Percentiles rank a stretch among this genome's conserved stretches.
phyloP scores from a whole-genome alignment of 2,329 filamentous ascomycete species.

The Gnomoniopsis smithogilvyi region DNA sequence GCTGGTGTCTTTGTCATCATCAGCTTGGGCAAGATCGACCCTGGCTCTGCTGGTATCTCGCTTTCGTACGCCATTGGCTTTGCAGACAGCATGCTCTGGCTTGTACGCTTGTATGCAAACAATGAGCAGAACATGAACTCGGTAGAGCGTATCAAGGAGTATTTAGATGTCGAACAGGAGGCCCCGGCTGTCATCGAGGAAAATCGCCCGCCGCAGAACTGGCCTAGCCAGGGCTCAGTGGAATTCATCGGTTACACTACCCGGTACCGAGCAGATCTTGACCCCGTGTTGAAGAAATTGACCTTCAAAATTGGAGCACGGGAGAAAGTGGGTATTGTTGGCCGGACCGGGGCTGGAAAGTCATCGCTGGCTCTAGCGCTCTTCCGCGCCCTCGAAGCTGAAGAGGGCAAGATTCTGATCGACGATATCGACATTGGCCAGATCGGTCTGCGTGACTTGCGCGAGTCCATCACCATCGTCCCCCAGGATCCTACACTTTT shows the following conservation, averaged over 20 bases:
- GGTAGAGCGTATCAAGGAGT: conserved; percentile 95
- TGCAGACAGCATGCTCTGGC: conserved; percentile 94
- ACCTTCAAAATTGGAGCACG: conserved; percentile 81
- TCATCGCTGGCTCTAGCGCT: conserved; percentile 90
- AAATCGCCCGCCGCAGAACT: conserved; percentile 71
- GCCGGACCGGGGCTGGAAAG: conserved; percentile 93
- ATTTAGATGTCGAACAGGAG: conserved; percentile 94
- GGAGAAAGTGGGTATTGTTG: conserved; percentile 95
- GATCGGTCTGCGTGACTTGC: conserved; percentile 90
- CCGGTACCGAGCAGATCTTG: conserved; percentile 81
- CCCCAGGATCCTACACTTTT: conserved; percentile 96
- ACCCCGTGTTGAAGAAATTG: conserved; percentile 78
- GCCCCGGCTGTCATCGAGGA: conserved; percentile 74
- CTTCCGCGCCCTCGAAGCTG: conserved; percentile 90
- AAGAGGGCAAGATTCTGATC: conserved; percentile 83
- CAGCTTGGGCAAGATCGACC: conserved; percentile 78
- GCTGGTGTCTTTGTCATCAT: conserved; percentile 87
- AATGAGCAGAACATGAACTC: conserved; percentile 99
- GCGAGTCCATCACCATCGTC: conserved; percentile 93
- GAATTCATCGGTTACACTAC: conserved; percentile 90
- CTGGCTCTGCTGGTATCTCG: conserved; percentile 88
- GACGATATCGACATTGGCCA: conserved; percentile 86
- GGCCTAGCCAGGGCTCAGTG: conserved; percentile 82
- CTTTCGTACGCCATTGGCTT: conserved; percentile 96
- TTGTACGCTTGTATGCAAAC: conserved; percentile 87